phyloP scores from a whole-genome alignment of 1,139 yeast species.

The Kurtzmaniella quercitrusa region DNA sequence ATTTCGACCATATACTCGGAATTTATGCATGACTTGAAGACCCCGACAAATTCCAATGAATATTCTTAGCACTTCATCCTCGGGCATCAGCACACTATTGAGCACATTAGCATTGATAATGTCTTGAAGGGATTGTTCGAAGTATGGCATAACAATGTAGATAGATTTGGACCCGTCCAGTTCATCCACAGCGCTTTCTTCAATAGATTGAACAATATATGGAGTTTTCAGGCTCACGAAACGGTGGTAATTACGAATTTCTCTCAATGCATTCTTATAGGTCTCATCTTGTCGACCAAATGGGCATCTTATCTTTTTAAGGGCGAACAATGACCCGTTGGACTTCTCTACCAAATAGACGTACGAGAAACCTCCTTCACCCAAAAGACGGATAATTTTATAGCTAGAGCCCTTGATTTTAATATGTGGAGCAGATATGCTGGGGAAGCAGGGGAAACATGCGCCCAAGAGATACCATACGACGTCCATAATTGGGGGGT shows the following conservation, averaged over 20 bases:
- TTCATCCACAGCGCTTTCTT: conserved; percentile 68
- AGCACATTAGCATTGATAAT: conserved; percentile 61
- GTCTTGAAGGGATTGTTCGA: conserved; percentile 71
- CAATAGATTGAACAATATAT: conserved; percentile 65
- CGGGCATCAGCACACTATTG: conserved; percentile 49
- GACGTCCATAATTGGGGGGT: conserved; percentile 19
- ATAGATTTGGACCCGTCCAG: conserved; percentile 76
- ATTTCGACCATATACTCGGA: conserved; percentile 30
- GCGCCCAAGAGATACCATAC: conserved; percentile 21
- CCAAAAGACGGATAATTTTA: conserved; percentile 64
- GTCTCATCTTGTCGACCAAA: conserved; percentile 72
- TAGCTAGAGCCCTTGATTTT: conserved; percentile 48
- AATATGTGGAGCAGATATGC: conserved; percentile 41
- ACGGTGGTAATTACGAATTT: conserved; percentile 69
- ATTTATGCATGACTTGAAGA: conserved; percentile 69
- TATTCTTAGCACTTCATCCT: conserved; percentile 56
- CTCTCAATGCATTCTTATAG: conserved; percentile 62
- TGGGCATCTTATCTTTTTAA: conserved; percentile 85
- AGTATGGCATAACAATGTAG: conserved; percentile 76
- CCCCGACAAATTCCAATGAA: conserved; percentile 75
- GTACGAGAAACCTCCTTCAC: conserved; percentile 89
- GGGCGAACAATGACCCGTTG: conserved; percentile 58
- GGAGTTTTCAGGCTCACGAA: conserved; percentile 55
- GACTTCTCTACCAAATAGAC: conserved; percentile 64
- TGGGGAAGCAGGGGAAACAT: conserved; percentile 44